Percentiles rank a stretch among this genome's conserved stretches.
Conservation (phyloP, 306 rosid genomes). For the Geum urbanum region DNA sequence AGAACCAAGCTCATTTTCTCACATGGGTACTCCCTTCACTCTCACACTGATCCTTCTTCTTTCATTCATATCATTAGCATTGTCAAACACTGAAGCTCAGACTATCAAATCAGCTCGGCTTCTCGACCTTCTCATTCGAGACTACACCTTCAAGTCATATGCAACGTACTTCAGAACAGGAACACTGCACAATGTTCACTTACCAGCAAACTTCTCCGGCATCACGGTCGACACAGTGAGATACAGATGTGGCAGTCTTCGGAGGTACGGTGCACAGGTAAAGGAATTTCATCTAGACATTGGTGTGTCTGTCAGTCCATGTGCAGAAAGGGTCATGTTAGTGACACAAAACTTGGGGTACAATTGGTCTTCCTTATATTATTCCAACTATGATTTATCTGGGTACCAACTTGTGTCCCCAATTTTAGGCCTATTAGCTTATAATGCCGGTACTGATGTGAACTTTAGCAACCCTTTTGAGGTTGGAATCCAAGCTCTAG, state of each 20-base stretch:
- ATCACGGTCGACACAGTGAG: slow-evolving; percentile 53
- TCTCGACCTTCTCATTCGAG: slow-evolving; percentile 82
- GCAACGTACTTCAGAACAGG: slow-evolving; percentile 53
- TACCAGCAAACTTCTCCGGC: slow-evolving; percentile 78
- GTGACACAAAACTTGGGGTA: slow-evolving; percentile 63
- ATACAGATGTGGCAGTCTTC: slow-evolving; percentile 81
- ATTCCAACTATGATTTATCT: slow-evolving; percentile 57
- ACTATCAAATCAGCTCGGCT: slow-evolving; percentile 57
- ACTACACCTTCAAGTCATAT: slow-evolving; percentile 62
- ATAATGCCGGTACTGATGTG: slow-evolving; percentile 60
- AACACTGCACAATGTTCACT: slow-evolving; percentile 39
- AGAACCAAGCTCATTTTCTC: slow-evolving; percentile 25
- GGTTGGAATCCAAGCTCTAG: slow-evolving; percentile 61
- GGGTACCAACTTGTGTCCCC: slow-evolving; percentile 79
- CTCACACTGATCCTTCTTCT: slow-evolving; percentile 38
- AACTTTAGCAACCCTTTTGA: slow-evolving; percentile 66
- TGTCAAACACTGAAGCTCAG: slow-evolving; percentile 40
- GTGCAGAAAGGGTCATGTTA: slow-evolving; percentile 80
- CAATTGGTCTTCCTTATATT: slow-evolving; percentile 76
- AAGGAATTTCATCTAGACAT: slow-evolving; percentile 62
- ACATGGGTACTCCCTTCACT: slow-evolving; percentile 53
- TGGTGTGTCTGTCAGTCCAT: slow-evolving; percentile 70
- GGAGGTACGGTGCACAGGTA: slow-evolving; percentile 70
- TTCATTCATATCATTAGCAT: slow-evolving; percentile 26
- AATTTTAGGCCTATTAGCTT: slow-evolving; percentile 70